phyloP scores from a whole-genome alignment of 257 asterid species.

The Nyctanthes arbortristis region DNA sequence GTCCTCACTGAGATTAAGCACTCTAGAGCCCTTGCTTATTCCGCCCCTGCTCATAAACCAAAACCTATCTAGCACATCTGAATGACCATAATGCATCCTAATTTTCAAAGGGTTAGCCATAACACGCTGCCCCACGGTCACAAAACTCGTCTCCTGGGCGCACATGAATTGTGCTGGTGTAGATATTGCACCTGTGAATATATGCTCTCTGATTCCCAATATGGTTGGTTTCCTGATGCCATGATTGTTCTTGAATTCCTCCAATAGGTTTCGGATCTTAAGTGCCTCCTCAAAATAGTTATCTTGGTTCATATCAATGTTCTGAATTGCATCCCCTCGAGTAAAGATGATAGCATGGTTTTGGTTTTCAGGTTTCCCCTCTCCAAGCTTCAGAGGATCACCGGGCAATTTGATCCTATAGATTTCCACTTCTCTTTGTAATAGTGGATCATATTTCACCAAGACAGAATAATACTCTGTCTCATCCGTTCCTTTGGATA shows the following conservation, averaged over 20 bases:
- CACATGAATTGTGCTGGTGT: slow-evolving; percentile 99
- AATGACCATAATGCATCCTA: slow-evolving; percentile 98
- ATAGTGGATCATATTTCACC: slow-evolving; percentile 78
- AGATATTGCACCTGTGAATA: slow-evolving; percentile 93
- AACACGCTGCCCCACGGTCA: slow-evolving; percentile 98
- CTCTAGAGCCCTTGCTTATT: slow-evolving; percentile 94
- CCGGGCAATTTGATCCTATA: slow-evolving; percentile 96
- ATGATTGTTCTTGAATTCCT: slow-evolving; percentile 72
- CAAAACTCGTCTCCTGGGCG: slow-evolving; percentile 95
- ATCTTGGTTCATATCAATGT: slow-evolving; percentile 98
- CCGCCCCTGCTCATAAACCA: slow-evolving; percentile 99
- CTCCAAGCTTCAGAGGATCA: slow-evolving; percentile 90
- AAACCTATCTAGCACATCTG: slow-evolving; percentile 95
- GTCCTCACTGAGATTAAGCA: slow-evolving; percentile 93
- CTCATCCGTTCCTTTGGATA: slow-evolving; percentile 80
- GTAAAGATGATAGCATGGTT: too few species aligned
- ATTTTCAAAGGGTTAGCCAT: slow-evolving; percentile 94
- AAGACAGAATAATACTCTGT: slow-evolving; percentile 82
- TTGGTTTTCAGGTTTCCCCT: too few species aligned
- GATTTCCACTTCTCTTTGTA: slow-evolving; percentile 88
- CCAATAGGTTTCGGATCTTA: slow-evolving; percentile 89
- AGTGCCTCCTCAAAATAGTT: slow-evolving; percentile 97
- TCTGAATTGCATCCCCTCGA: slow-evolving; percentile 96
- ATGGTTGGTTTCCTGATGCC: slow-evolving; percentile 95
- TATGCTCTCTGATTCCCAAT: slow-evolving; percentile 90